Evolutionary conservation across 345 rosid species (phyloP).

Genomic region (Lagerstroemia speciosa): DNA sequence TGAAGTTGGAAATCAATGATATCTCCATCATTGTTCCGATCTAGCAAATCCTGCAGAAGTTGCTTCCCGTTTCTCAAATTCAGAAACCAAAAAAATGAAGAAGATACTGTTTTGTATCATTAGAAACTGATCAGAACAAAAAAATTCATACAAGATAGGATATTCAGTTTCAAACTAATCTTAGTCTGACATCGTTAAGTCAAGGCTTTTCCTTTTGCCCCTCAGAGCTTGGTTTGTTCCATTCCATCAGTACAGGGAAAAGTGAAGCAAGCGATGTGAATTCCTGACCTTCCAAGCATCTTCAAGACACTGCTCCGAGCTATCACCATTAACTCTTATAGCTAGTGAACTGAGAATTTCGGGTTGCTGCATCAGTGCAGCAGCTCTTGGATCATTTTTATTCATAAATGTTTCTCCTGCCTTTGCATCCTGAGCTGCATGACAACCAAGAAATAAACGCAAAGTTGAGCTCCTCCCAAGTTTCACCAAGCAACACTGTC

Average conservation of each 20-base stretch:
- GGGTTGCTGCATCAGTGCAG: conserved; percentile 82
- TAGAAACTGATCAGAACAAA: neutral
- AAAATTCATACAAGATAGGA: neutral
- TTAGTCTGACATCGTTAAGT: neutral
- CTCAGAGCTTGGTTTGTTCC: no score
- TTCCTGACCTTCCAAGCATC: conserved; percentile 85
- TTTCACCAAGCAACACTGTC: neutral
- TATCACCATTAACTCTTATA: conserved; percentile 57
- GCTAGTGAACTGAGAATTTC: conserved; percentile 82
- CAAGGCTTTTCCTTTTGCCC: neutral
- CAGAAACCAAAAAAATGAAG: neutral
- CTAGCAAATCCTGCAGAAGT: conserved; percentile 77
- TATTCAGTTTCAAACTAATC: neutral
- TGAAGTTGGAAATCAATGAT: conserved; percentile 55
- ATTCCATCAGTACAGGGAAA: neutral
- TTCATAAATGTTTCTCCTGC: conserved; percentile 48
- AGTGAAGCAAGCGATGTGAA: neutral
- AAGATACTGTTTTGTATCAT: neutral
- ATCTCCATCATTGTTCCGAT: conserved; percentile 55
- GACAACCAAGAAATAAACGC: conserved; percentile 7
- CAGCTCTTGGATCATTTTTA: conserved; percentile 77
- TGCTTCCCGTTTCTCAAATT: conserved; percentile 17
- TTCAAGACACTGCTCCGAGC: conserved; percentile 79
- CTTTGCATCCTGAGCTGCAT: conserved; percentile 39
- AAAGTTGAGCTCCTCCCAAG: neutral